These are phyloP conservation scores for Penicillium sp. DNA, from an alignment of 2,329 filamentous ascomycete species.

Conservation along the genomic window DNA sequence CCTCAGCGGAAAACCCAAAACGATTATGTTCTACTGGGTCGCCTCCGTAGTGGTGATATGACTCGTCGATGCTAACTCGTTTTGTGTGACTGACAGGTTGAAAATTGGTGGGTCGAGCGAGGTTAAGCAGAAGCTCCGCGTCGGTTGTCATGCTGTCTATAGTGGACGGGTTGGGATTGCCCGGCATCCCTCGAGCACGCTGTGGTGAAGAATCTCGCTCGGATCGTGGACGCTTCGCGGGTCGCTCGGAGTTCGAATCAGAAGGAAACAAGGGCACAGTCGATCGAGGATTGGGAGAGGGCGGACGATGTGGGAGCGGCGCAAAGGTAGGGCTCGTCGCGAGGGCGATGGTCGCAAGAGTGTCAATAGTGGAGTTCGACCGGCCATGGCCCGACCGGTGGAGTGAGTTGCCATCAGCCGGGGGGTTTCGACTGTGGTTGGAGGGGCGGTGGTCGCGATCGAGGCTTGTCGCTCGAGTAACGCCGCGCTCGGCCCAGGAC, in stretches of 20 bases:
- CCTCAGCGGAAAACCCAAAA: constrained; percentile 19
- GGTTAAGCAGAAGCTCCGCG: constrained; percentile 48
- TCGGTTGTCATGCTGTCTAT: constrained; percentile 47
- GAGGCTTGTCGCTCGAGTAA: constrained; percentile 24
- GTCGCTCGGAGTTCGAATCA: constrained; percentile 45
- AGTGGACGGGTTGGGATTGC: constrained; percentile 21
- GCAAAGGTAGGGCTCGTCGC: constrained; percentile 48
- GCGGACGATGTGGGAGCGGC: constrained; percentile 33
- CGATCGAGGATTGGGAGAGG: constrained; percentile 27
- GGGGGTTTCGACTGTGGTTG: constrained; percentile 21
- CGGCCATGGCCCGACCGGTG: constrained; percentile 42
- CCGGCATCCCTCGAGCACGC: constrained; percentile 24
- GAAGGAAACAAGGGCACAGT: constrained; percentile 30
- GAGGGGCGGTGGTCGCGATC: constrained; percentile 24
- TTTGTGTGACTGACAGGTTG: constrained; percentile 28
- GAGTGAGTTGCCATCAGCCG: constrained; percentile 23
- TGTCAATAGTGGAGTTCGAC: constrained; percentile 49
- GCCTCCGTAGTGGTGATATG: constrained; percentile 23
- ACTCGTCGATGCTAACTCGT: constrained; percentile 34
- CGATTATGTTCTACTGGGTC: constrained; percentile 25
- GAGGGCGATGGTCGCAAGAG: constrained; percentile 51
- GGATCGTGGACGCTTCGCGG: constrained; percentile 60
- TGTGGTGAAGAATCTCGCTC: constrained; percentile 52
- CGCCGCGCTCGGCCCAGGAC: constrained; percentile 31
- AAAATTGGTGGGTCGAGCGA: constrained; percentile 42